Evolutionary conservation across 176 grass and related monocot species (phyloP), one percentile per base, ranked within the genome.

Genomic region (Musa beccarii): DNA sequence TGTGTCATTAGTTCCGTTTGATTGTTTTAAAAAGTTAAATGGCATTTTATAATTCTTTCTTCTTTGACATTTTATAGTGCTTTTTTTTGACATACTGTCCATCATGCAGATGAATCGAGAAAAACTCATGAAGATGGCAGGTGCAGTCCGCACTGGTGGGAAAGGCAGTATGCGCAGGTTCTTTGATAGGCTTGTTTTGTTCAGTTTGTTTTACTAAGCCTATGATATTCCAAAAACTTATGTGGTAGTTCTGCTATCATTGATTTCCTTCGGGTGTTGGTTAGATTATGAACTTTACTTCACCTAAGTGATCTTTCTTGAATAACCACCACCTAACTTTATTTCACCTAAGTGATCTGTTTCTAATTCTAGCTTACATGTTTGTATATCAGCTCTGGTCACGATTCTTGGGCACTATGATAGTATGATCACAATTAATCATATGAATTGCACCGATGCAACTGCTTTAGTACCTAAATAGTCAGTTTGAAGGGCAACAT

Each of bases 141-240:
- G 73, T 21, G 54, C 54, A 3, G 73, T 75, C 19, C 54, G 73
- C 26, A 75, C 73, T 49, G 73, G 73, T 34, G 73, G 73, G 49
- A 75, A 75, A 59, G 73, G 54, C 53, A 75, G 73, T 17, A 75
- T 75, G 73, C 73, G 54, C 73, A 75, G 73, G 54, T 75, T 75
- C 15, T 75, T 43, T 49, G 59, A 75, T 56, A 59, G 20, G 49
- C 24, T 59, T 75, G 7, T 29, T 20, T 49, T 61, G 25, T 61
- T 54, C 34, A 22, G 9, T 70, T 49, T 20, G 17, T 20, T 70
- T 51, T 51, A 51, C 34, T 51, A 20, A 21, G 6, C 16, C 1
- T 70, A 1, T 51, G 9, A n/a, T 51, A 70, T 20, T 59, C 2
- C 1, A 19, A 25, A 52, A 51, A 51, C 15, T 70, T 43, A 17